Base-by-base conservation (phyloP, 768 basidiomycete species). In the Lactifluus echinatus region DNA sequence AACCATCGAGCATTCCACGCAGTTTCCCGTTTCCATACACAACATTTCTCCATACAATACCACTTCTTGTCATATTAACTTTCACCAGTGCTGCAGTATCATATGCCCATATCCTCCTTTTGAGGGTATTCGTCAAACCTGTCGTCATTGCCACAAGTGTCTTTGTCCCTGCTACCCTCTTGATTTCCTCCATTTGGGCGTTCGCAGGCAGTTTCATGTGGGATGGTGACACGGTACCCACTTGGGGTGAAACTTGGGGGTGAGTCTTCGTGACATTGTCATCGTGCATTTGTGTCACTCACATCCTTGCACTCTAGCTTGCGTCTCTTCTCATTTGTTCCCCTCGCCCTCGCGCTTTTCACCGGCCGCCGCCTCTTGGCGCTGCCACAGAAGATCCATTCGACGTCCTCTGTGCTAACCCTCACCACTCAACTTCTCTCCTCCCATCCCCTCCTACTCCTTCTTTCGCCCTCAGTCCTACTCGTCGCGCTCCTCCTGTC, bases 191-290 rank as follows among this genome's bases (percentile, higher is more conserved):
- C 7, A 63, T 89, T 24, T 89, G 89, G 81, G 87, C 89, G 1
- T 91, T 92, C 68, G 74, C 84, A 14, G 89, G 87, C 29, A 88
- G 86, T 66, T 90, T 90, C 63, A 75, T 80, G 73, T 80, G 78
- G 75, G 77, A 77, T 52, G 68, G 65, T n/a, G 66, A 71, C 53
- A 67, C 68, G 40, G 81, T 79, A 55, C 83, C 83, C 36, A 87
- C 87, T 11, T 90, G 88, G 89, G 86, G 87, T 49, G 87, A 89
- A 71, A 87, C 85, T 23, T 76, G 83, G 45, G 88, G 88, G 87
- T 88, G 64, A 71, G 84, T 73, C 14, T 31, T 21, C n/a, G 42
- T 44, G 60, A 17, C 37, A 40, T 33, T 53, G 19, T 36, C 42
- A 53, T 49, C 31, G 29, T 21, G 2, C 14, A 28, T 19, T 31